Conservation (phyloP, 805 yeast species). For the Babjeviella inositovora region DNA sequence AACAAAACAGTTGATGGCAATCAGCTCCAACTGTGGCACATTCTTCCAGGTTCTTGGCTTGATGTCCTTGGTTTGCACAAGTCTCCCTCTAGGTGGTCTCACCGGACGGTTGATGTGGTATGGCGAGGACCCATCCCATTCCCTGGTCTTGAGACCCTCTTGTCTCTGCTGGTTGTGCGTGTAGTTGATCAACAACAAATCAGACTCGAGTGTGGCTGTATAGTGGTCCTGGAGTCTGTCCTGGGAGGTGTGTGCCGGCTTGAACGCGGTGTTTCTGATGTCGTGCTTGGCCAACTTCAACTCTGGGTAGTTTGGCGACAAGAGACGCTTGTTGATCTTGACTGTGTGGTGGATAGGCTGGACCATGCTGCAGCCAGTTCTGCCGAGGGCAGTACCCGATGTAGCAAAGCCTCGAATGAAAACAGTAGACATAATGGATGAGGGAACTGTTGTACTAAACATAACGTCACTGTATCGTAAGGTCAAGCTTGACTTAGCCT, state of each 20-base stretch:
- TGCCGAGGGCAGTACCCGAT: constrained; percentile 16
- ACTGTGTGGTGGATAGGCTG: constrained; percentile 89
- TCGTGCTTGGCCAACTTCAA: constrained; percentile 55
- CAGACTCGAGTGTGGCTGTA: constrained; percentile 56
- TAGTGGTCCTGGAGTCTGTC: constrained; percentile 74
- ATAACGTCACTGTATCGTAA: constrained; percentile 4
- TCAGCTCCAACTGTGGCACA: constrained; percentile 55
- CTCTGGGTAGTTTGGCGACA: constrained; percentile 63
- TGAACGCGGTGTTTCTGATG: constrained; percentile 63
- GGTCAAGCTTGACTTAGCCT: background rate
- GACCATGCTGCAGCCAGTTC: constrained; percentile 54
- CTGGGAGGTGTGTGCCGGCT: constrained; percentile 59
- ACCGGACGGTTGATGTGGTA: constrained; percentile 75
- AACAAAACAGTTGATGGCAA: constrained; percentile 65
- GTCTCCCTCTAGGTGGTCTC: constrained; percentile 62
- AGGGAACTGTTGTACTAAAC: constrained; percentile 5
- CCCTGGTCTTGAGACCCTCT: constrained; percentile 57
- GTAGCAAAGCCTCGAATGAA: constrained; percentile 7
- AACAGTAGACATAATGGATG: background rate
- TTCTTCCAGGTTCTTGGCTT: constrained; percentile 50
- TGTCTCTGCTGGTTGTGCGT: constrained; percentile 40
- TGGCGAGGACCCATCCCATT: constrained; percentile 81
- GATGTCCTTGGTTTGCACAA: constrained; percentile 60
- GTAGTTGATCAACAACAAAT: constrained; percentile 64
- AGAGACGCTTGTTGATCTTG: constrained; percentile 51